Evolutionary conservation across 1,139 yeast genomes (phyloP), one percentile per base, ranked within the genome.

Genomic region (Yamadazyma blattariae): DNA sequence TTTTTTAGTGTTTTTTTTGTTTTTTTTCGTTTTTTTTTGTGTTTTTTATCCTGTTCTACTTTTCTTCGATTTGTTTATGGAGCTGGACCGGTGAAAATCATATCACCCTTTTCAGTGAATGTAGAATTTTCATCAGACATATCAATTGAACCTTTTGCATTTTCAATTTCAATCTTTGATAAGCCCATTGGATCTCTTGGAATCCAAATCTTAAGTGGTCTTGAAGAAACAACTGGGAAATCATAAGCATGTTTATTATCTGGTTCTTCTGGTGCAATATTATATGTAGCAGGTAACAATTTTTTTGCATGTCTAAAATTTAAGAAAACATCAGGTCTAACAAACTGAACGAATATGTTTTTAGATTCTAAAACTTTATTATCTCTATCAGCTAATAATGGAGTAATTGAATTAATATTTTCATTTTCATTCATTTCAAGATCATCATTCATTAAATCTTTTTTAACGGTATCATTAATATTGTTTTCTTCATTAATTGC

Each of bases 111-210:
- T 24, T 77, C 81, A 47, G 72, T 67, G 38, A 88, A 71, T 11
- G 66, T 63, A 1, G 96, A 77, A 47, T 85, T 82, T 27, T 73
- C 78, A 51, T 87, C 94, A 37, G 77, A 67, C 32, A 83, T 79
- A 15, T 68, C 64, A 25, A 66, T 58, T 11, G 70, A 59, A 3
- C 63, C 64, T 22, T 61, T 50, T 35, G 79, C 67, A 33, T 71
- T 64, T 30, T 69, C 72, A 10, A 84, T 74, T 48, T 85, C 79
- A 14, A 53, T 56, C 2, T 71, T 61, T 3, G 95, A 82, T 53
- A 87, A 73, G 0, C 97, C 97, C 71, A 78, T 75, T 7, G 85
- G 79, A 59, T 92, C 98, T 40, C 70, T 69, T 7, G 97, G 95
- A 46, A 92, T 76, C 98, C 98, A 92, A 15, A 92, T 65, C 18